A percentile compares a stretch with the other conserved stretches of the same genome.
These are phyloP conservation scores for Quercus gilva DNA, from an alignment of 306 rosid genomes.

Conservation along the genomic window DNA sequence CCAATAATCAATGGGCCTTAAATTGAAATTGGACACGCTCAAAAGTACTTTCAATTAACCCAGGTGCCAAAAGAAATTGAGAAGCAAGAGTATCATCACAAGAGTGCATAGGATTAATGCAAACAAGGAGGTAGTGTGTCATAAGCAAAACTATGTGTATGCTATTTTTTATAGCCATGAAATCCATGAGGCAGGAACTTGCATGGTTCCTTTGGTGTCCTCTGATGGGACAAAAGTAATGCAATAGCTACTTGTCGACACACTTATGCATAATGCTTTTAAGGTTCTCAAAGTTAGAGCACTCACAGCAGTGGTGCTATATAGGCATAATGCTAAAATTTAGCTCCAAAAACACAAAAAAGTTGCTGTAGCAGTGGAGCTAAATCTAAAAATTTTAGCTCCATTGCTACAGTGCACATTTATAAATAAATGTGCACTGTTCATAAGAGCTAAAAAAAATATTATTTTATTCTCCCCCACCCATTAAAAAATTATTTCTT, in stretches of 20 bases:
- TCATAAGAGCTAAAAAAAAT: too few relatives aligned
- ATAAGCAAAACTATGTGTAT: conserved; percentile 25
- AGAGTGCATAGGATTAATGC: conserved; percentile 15
- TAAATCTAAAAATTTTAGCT: too few relatives aligned
- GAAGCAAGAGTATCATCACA: background rate
- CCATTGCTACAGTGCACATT: too few relatives aligned
- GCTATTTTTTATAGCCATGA: conserved; percentile 42
- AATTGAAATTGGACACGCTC: too few relatives aligned
- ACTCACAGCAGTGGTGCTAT: too few relatives aligned
- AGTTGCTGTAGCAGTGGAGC: too few relatives aligned
- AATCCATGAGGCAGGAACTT: conserved; percentile 10
- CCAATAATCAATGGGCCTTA: too few relatives aligned
- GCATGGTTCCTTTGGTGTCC: conserved; percentile 27
- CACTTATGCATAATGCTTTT: conserved; percentile 22
- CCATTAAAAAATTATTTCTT: too few relatives aligned
- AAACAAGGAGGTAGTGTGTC: conserved; percentile 33
- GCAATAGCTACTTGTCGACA: conserved; percentile 39
- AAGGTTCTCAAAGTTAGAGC: conserved; percentile 20
- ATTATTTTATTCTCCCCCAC: too few relatives aligned
- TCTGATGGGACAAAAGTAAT: conserved; percentile 22
- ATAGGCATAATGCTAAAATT: too few relatives aligned
- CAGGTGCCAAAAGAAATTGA: conserved; percentile 6
- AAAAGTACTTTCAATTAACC: conserved; percentile 3
- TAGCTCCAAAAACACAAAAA: too few relatives aligned
- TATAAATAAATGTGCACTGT: too few relatives aligned